Percentiles rank a stretch among this genome's conserved stretches.
Evolutionary conservation across 768 basidiomycete genomes (phyloP).

Genomic region (Lentinula edodes): DNA sequence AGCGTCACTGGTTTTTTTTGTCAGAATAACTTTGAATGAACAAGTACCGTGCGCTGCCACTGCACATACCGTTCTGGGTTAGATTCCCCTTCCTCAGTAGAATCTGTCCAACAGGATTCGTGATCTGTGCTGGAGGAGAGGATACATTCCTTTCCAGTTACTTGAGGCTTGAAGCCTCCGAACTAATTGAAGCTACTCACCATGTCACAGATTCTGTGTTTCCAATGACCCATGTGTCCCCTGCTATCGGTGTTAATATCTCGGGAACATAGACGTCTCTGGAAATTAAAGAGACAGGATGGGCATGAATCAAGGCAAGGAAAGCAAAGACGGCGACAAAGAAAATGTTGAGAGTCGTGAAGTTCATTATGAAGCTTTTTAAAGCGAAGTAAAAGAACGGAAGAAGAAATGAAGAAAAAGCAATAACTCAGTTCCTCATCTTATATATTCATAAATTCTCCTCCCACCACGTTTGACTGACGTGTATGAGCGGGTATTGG

Average conservation of each 20-base stretch:
- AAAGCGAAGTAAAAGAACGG: neutral
- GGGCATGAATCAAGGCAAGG: neutral
- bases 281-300: neutral
- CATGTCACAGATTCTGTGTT: neutral
- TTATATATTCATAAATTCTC: neutral
- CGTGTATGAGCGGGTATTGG: neutral
- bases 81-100: slow-evolving; percentile 4
- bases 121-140: slow-evolving; percentile 5
- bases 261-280: slow-evolving; percentile 1
- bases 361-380: slow-evolving; percentile 6
- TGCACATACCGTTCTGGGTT: neutral
- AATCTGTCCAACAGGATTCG: slow-evolving; percentile 6
- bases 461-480: neutral
- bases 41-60: too few species aligned
- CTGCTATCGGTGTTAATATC: neutral
- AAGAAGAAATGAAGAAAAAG: neutral
- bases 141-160: neutral
- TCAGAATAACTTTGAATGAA: too few species aligned
- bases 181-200: neutral
- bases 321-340: neutral
- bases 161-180: neutral
- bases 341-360: slow-evolving; percentile 1
- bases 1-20: neutral
- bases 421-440: neutral
- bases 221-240: neutral